Evolutionary conservation across 2,329 filamentous ascomycete genomes (phyloP).

Genomic region (Rhytidhysteron rufulum): DNA sequence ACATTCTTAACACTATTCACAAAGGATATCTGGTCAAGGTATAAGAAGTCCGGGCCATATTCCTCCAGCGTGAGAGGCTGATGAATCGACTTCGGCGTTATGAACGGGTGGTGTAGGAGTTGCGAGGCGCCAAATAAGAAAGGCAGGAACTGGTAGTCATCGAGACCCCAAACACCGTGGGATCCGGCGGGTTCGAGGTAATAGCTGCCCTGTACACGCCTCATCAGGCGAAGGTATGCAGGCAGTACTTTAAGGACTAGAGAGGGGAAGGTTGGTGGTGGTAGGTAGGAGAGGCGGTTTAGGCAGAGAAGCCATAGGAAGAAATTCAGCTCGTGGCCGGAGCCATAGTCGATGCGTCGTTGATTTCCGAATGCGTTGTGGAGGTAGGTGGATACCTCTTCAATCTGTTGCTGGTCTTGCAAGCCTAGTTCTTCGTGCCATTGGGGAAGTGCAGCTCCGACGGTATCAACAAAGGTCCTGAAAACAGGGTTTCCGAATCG

Average conservation of each 20-base stretch:
- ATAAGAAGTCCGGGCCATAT: conserved; percentile 77
- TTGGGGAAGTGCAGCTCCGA: conserved; percentile 41
- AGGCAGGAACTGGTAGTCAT: conserved; percentile 53
- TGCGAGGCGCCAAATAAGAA: conserved; percentile 50
- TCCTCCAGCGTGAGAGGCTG: conserved; percentile 85
- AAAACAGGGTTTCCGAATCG: conserved; percentile 95
- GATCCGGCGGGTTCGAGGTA: conserved; percentile 77
- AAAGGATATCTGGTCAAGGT: conserved; percentile 87
- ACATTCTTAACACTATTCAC: conserved; percentile 97
- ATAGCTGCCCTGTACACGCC: conserved; percentile 81
- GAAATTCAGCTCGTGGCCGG: conserved; percentile 96
- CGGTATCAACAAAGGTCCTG: conserved; percentile 70
- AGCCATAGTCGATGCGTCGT: conserved; percentile 89
- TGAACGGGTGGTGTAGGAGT: conserved; percentile 62
- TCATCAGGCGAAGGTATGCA: conserved; percentile 83
- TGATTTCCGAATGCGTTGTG: conserved; percentile 81
- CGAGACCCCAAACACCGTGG: conserved; percentile 51
- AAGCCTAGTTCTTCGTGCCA: conserved; percentile 66
- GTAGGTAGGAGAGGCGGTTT: conserved; percentile 69
- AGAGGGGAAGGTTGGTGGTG: conserved; percentile 63
- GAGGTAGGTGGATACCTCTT: conserved; percentile 77
- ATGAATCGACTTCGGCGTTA: conserved; percentile 64
- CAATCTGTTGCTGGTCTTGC: conserved; percentile 49
- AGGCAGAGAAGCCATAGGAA: conserved; percentile 94
- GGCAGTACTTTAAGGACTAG: conserved; percentile 76